phyloP scores from a whole-genome alignment of 371 early-diverging fungal genomes.

The Mucor velutinosus region DNA sequence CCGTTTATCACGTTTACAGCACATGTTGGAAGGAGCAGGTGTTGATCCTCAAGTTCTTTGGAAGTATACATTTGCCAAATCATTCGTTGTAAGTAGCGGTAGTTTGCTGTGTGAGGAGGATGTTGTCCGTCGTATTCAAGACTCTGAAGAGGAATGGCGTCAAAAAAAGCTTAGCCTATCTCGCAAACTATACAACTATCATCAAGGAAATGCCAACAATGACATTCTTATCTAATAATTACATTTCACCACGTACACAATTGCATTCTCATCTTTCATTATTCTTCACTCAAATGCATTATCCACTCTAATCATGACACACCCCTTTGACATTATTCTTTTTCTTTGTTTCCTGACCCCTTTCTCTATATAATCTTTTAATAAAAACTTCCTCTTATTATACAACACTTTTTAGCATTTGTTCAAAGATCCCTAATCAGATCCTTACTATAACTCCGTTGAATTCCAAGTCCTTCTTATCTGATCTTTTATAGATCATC shows the following conservation, averaged over 20 bases:
- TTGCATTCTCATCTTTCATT: constrained; percentile 2
- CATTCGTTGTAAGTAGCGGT: constrained; percentile 43
- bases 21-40: constrained; percentile 47
- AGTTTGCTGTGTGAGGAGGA: constrained; percentile 46
- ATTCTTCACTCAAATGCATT: background rate
- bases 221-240: constrained; percentile 4
- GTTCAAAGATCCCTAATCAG: background rate
- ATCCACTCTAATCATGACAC: background rate
- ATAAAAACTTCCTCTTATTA: background rate
- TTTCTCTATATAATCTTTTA: background rate
- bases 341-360: background rate
- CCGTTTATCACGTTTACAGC: constrained; percentile 38
- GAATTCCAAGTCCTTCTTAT: constrained; percentile 2
- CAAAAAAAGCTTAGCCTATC: constrained; percentile 27
- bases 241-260: background rate
- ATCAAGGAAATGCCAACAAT: background rate
- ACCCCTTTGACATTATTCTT: background rate
- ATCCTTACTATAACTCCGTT: background rate
- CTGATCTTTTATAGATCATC: constrained; percentile 3
- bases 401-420: background rate
- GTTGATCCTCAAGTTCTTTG: constrained; percentile 47
- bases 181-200: background rate
- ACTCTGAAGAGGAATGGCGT: constrained; percentile 48
- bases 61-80: constrained; percentile 53
- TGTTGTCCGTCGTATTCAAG: constrained; percentile 48